Evolutionary conservation across 257 asterid genomes (phyloP).

Genomic region (Cinchona pubescens): DNA sequence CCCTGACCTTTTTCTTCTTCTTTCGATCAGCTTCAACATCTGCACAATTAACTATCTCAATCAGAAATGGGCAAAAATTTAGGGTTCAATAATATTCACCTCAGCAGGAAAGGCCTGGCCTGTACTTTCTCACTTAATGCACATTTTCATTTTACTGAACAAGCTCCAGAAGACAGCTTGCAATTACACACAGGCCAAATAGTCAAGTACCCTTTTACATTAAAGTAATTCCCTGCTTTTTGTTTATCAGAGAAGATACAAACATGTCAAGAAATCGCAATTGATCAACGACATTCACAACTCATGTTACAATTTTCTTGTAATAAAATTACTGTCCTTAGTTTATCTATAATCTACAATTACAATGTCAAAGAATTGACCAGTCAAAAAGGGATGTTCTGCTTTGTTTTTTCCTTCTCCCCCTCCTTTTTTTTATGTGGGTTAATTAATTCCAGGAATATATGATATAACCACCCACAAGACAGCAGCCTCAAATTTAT

Average conservation of each 20-base stretch:
- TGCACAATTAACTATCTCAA: conserved; percentile 26
- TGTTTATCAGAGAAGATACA: neutral
- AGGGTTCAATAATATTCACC: neutral
- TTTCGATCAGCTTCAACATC: conserved; percentile 84
- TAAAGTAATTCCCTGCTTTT: neutral
- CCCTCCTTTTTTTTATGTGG: too few species aligned
- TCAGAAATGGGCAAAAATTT: neutral
- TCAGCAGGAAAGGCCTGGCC: neutral
- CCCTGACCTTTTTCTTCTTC: conserved; percentile 70
- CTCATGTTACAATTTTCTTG: neutral
- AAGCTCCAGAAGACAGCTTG: neutral
- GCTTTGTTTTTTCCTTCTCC: too few species aligned
- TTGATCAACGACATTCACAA: neutral
- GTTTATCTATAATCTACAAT: neutral
- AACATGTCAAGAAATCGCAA: neutral
- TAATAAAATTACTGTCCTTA: neutral
- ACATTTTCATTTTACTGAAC: neutral
- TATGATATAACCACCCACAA: neutral
- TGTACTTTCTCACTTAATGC: neutral
- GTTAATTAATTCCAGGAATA: neutral
- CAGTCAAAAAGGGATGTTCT: too few species aligned
- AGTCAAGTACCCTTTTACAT: neutral
- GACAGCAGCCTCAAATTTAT: neutral
- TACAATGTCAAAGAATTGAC: too few species aligned
- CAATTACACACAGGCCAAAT: neutral